Percentiles rank a stretch among this genome's conserved stretches.
Evolutionary conservation across 345 rosid species (phyloP).

Genomic region (Geranium brycei): DNA sequence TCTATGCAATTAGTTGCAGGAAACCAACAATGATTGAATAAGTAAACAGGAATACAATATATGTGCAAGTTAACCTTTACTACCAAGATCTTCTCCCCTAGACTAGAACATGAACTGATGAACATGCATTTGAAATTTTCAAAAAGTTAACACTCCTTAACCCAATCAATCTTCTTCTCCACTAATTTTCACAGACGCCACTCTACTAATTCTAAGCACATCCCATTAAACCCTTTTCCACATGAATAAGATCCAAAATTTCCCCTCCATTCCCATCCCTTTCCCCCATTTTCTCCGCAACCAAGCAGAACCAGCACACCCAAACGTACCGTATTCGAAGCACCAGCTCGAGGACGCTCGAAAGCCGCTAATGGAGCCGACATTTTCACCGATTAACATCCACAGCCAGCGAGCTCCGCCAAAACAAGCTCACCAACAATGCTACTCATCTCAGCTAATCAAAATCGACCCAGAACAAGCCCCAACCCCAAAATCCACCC

Average conservation of each 20-base stretch:
- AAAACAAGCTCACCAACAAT: neutral
- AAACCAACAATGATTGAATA: no score
- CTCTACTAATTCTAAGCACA: no score
- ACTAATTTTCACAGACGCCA: neutral
- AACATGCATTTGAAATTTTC: neutral
- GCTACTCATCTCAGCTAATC: constrained; percentile 7
- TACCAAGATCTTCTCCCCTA: neutral
- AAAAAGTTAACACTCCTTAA: no score
- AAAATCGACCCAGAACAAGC: neutral
- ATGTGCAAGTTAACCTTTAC: neutral
- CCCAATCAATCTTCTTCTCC: no score
- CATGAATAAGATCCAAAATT: neutral
- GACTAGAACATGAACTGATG: neutral
- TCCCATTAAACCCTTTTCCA: neutral
- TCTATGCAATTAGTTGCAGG: no score
- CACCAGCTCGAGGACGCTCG: constrained; percentile 51
- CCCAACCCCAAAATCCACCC: neutral
- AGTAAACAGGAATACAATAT: no score
- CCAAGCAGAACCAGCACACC: constrained; percentile 4
- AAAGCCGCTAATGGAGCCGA: constrained; percentile 67
- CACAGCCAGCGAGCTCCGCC: neutral
- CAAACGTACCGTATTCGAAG: constrained; percentile 56
- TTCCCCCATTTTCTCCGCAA: neutral
- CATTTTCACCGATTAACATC: constrained; percentile 29
- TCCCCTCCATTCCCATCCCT: neutral